These are phyloP conservation scores for Chalciporus piperatus DNA, from an alignment of 768 basidiomycete genomes.

Conservation along the genomic window DNA sequence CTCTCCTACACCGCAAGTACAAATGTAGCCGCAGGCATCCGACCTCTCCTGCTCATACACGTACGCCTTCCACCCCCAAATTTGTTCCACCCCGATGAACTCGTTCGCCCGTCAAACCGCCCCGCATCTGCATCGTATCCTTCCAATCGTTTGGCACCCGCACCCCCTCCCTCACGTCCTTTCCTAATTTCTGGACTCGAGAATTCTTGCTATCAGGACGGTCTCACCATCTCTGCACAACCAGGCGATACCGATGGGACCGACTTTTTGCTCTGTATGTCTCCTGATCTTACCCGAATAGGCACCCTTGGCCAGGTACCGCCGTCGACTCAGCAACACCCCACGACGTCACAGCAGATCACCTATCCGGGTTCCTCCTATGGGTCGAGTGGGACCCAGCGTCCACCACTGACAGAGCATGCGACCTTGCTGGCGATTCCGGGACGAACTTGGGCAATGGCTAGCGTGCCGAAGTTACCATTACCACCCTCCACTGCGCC, in stretches of 20 bases:
- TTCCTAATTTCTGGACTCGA: conserved; percentile 60
- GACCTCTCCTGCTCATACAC: conserved; percentile 64
- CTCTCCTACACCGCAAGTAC: conserved; percentile 47
- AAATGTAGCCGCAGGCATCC: conserved; percentile 25
- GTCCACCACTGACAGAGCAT: conserved; percentile 73
- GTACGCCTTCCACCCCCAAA: conserved; percentile 77
- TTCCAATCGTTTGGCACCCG: conserved; percentile 39
- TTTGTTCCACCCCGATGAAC: conserved; percentile 74
- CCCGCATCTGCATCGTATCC: conserved; percentile 44
- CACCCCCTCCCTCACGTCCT: conserved; percentile 49
- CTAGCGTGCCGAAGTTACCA: conserved; percentile 43
- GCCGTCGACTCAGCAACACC: conserved; percentile 35
- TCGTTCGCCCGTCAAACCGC: conserved; percentile 49
- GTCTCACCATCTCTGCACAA: conserved; percentile 69
- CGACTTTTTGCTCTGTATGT: conserved; percentile 71
- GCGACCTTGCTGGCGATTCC: conserved; percentile 75
- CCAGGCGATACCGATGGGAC: conserved; percentile 69
- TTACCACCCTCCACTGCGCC: conserved; percentile 39
- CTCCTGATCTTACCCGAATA: conserved; percentile 73
- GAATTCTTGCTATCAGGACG: conserved; percentile 62
- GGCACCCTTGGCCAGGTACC: conserved; percentile 68
- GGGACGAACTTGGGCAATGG: conserved; percentile 84
- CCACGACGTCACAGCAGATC: conserved; percentile 34
- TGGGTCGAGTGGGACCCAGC: conserved; percentile 37
- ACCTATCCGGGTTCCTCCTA: conserved; percentile 43